Evolutionary conservation across 1,284 basidiomycete genomes (phyloP).

Genomic region (Malassezia vespertilionis): DNA sequence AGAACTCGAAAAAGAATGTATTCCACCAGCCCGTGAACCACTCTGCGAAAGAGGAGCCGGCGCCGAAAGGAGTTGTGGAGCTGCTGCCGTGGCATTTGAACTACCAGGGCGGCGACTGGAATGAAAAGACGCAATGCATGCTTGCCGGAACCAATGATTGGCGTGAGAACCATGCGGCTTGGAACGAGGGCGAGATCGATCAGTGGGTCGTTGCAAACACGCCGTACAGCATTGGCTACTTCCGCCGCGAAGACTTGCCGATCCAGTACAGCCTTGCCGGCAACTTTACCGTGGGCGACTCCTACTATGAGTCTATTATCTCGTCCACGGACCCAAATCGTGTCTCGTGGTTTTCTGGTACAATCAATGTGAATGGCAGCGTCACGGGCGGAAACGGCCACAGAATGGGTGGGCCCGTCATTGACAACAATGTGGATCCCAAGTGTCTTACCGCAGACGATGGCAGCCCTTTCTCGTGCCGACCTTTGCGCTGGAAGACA

Average conservation of each 20-base stretch:
- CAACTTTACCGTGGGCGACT: conserved; percentile 27
- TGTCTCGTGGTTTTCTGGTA: conserved; percentile 24
- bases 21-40: conserved; percentile 22
- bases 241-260: conserved; percentile 28
- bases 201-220: conserved; percentile 30
- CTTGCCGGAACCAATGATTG: conserved; percentile 32
- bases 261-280: conserved; percentile 33
- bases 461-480: conserved; percentile 18
- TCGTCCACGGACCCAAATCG: conserved; percentile 31
- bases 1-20: conserved; percentile 23
- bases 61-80: conserved; percentile 17
- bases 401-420: conserved; percentile 18
- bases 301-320: conserved; percentile 33
- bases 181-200: conserved; percentile 29
- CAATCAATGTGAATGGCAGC: conserved; percentile 13
- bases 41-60: not conserved
- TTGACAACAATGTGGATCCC: conserved; percentile 19
- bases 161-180: conserved; percentile 31
- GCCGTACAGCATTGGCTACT: conserved; percentile 32
- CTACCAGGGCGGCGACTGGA: conserved; percentile 26
- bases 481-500: conserved; percentile 31
- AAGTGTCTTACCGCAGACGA: conserved; percentile 17
- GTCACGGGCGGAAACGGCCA: conserved; percentile 10
- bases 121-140: conserved; percentile 30
- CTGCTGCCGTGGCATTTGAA: conserved; percentile 35